These are phyloP conservation scores for Kwoniella heveanensis DNA, from an alignment of 768 basidiomycete species.

Conservation along the genomic window DNA sequence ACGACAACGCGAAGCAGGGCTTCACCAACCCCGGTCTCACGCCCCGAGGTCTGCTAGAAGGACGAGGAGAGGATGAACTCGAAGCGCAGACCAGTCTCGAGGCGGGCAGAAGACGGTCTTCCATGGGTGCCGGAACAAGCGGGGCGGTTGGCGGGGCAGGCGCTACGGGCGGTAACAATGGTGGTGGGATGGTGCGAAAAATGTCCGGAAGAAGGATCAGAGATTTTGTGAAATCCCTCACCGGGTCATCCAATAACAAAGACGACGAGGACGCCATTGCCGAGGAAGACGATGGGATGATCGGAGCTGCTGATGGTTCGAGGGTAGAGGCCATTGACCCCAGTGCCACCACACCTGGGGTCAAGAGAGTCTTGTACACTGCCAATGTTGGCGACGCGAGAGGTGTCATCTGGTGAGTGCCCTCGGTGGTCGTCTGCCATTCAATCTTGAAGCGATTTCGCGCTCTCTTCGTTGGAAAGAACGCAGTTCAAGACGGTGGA, in stretches of 20 bases:
- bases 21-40: conserved; percentile 48
- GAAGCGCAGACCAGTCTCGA: conserved; percentile 38
- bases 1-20: conserved; percentile 52
- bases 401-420: conserved; percentile 74
- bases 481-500: too few relatives aligned
- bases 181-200: conserved; percentile 25
- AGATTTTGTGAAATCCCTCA: conserved; percentile 52
- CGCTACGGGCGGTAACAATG: conserved; percentile 3
- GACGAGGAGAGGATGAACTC: conserved; percentile 53
- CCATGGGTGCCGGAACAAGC: conserved; percentile 30
- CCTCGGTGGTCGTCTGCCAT: too few relatives aligned
- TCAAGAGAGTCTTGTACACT: conserved; percentile 81
- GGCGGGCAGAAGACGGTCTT: conserved; percentile 24
- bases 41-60: conserved; percentile 49
- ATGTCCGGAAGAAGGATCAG: conserved; percentile 46
- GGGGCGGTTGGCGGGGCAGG: conserved; percentile 31
- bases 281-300: conserved; percentile 20
- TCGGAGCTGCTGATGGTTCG: conserved; percentile 56
- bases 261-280: conserved; percentile 27
- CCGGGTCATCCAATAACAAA: conserved; percentile 24
- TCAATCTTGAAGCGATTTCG: too few relatives aligned
- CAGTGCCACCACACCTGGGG: conserved; percentile 58
- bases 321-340: conserved; percentile 62
- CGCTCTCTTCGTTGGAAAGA: too few relatives aligned
- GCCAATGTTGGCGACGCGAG: conserved; percentile 97